Evolutionary conservation across 2,329 filamentous ascomycete species (phyloP).

Genomic region (Exserohilum rostratum): DNA sequence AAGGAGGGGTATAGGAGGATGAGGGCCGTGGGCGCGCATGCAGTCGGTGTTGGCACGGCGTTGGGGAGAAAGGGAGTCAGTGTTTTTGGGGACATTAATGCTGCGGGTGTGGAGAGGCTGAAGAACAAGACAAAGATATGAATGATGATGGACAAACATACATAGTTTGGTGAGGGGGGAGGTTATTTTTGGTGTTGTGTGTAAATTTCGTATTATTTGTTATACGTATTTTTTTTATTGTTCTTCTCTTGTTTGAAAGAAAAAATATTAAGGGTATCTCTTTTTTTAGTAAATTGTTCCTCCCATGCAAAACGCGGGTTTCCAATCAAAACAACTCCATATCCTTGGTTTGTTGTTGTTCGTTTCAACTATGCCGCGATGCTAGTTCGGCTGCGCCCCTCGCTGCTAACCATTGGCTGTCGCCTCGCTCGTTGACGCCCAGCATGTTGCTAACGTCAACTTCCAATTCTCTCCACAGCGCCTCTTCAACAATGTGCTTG

Average conservation of each 20-base stretch:
- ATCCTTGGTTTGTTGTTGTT: neutral
- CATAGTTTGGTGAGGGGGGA: too few relatives aligned
- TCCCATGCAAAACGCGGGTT: neutral
- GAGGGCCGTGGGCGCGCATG: constrained; percentile 66
- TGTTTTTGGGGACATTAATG: constrained; percentile 67
- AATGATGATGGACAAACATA: too few relatives aligned
- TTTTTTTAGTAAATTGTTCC: neutral
- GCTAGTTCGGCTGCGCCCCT: constrained; percentile 35
- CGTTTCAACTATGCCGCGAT: constrained; percentile 9
- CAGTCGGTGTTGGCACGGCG: constrained; percentile 70
- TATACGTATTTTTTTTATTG: neutral
- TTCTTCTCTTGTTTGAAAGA: neutral
- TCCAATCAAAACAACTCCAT: neutral
- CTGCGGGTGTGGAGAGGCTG: neutral
- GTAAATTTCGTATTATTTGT: neutral
- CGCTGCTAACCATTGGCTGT: constrained; percentile 21
- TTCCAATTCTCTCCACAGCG: constrained; percentile 28
- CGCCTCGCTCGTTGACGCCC: constrained; percentile 12
- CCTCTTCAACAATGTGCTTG: constrained; percentile 24
- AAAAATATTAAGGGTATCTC: constrained; percentile 3
- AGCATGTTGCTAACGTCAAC: constrained; percentile 25
- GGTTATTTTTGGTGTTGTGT: neutral
- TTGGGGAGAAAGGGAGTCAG: constrained; percentile 66
- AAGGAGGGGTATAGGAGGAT: constrained; percentile 67
- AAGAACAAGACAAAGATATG: neutral